Conservation (phyloP, 2,329 filamentous ascomycete genomes). For the Ophiostoma piceae region DNA sequence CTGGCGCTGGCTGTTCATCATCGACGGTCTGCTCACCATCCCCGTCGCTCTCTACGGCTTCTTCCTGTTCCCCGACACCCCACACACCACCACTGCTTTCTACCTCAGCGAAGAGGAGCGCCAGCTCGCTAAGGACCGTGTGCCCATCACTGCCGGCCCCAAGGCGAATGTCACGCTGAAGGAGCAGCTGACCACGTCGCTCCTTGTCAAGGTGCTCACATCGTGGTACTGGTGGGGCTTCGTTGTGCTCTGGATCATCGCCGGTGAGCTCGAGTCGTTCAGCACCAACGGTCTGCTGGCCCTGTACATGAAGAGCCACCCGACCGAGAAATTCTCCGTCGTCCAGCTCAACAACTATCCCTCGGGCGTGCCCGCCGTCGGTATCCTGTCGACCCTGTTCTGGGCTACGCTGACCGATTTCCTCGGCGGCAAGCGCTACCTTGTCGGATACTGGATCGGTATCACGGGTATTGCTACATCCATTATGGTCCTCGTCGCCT, state of each 20-base stretch:
- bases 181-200: constrained; percentile 24
- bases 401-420: constrained; percentile 66
- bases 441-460: constrained; percentile 63
- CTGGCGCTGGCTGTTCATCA: constrained; percentile 51
- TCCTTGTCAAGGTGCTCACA: constrained; percentile 47
- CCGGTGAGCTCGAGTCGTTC: constrained; percentile 67
- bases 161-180: constrained; percentile 29
- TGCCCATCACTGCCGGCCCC: constrained; percentile 38
- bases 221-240: constrained; percentile 65
- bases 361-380: constrained; percentile 51
- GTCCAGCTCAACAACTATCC: constrained; percentile 53
- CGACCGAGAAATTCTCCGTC: constrained; percentile 40
- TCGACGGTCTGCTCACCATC: constrained; percentile 53
- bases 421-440: constrained; percentile 56
- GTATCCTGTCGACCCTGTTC: constrained; percentile 58
- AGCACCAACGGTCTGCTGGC: constrained; percentile 56
- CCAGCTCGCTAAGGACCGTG: constrained; percentile 38
- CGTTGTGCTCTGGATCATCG: constrained; percentile 62
- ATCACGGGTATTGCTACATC: constrained; percentile 59
- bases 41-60: constrained; percentile 53
- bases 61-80: constrained; percentile 50
- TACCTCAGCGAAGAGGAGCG: constrained; percentile 41
- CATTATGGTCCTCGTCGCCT: constrained; percentile 55
- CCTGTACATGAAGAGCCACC: constrained; percentile 48
- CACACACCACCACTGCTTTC: constrained; percentile 44